Evolutionary conservation across 495 filamentous ascomycete genomes (phyloP).

Genomic region (Schizothecium vesticola): DNA sequence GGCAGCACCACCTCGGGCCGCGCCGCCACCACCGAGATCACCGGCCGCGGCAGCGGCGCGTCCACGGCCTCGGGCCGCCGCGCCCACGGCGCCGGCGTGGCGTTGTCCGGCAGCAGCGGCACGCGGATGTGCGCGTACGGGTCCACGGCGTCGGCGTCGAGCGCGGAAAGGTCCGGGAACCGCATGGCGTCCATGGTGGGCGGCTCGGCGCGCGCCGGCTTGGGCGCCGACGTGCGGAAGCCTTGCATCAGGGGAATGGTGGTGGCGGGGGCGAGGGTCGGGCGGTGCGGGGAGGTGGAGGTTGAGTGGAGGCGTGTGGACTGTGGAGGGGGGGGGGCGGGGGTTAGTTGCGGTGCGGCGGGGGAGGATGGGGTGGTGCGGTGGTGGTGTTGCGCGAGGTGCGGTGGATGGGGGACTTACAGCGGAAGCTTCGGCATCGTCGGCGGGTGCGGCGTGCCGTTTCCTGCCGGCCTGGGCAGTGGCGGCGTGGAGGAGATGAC

Average conservation of each 20-base stretch:
- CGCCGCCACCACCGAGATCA: conserved; percentile 41
- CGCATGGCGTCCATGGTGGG: conserved; percentile 36
- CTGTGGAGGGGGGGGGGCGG: conserved; percentile 3
- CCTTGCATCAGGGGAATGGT: conserved; percentile 46
- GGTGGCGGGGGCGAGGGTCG: conserved; percentile 20
- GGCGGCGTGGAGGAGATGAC: conserved; percentile 30
- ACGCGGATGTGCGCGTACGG: conserved; percentile 39
- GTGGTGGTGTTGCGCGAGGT: background rate
- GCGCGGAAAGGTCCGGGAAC: conserved; percentile 37
- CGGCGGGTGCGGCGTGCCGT: conserved; percentile 5
- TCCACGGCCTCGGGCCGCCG: conserved; percentile 27
- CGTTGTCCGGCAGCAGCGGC: conserved; percentile 43
- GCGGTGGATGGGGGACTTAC: conserved; percentile 14
- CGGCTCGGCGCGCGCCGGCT: conserved; percentile 17
- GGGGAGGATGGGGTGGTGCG: background rate
- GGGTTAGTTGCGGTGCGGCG: conserved; percentile 7
- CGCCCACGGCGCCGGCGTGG: conserved; percentile 13
- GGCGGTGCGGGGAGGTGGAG: conserved; percentile 27
- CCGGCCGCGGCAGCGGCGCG: conserved; percentile 26
- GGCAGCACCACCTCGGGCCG: conserved; percentile 40
- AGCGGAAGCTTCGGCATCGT: conserved; percentile 12
- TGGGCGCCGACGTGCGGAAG: conserved; percentile 40
- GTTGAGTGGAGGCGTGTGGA: conserved; percentile 16
- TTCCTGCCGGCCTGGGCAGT: conserved; percentile 30
- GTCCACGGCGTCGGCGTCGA: conserved; percentile 22